Evolutionary conservation across 179 eudicot species (phyloP), one percentile per base, ranked within the genome.

Genomic region (Beta macrorhiza): DNA sequence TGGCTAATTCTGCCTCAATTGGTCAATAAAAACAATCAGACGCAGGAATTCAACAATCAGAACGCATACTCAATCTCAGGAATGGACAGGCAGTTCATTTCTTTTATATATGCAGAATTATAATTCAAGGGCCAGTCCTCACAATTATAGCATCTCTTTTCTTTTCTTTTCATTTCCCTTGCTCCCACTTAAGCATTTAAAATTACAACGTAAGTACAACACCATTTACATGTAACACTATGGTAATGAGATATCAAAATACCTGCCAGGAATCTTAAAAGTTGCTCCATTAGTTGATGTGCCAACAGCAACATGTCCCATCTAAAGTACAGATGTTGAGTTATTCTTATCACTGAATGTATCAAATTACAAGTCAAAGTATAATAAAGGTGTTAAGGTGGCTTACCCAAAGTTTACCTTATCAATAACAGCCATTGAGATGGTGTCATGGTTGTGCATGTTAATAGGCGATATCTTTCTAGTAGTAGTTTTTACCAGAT

Each of bases 201-300:
- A 72, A 59, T 19, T 20, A 29, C 14, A 57, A 15, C 4, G 19
- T 25, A 19, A 55, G 32, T 56, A 22, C 20, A 69, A 19, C 7
- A 74, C 16, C n/a, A 59, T n/a, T 6, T 29, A 20, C 14, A 20
- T 2, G 16, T 76, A 16, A 76, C 22, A 74, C 57, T 57, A 67
- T 56, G 52, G 75, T 37, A 71, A 55, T 71, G 9, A 13, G 20
- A 69, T 63, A 63, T 58, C 13, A 17, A 15, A 42, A 63, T 88
- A 93, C 98, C 98, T 93, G 88, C 98, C 98, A 59, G 97, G 98
- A 80, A 95, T 90, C 87, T 95, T 95, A 82, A 89, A 93, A 63
- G 93, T 92, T 80, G 98, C 98, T 68, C 98, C 98, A 88, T 95
- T 95, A n/a, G 97, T 95, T 52, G 98, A 95, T 61, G 98, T 95